Evolutionary conservation across 495 filamentous ascomycete genomes (phyloP).

Genomic region (Lichina pygmaea): DNA sequence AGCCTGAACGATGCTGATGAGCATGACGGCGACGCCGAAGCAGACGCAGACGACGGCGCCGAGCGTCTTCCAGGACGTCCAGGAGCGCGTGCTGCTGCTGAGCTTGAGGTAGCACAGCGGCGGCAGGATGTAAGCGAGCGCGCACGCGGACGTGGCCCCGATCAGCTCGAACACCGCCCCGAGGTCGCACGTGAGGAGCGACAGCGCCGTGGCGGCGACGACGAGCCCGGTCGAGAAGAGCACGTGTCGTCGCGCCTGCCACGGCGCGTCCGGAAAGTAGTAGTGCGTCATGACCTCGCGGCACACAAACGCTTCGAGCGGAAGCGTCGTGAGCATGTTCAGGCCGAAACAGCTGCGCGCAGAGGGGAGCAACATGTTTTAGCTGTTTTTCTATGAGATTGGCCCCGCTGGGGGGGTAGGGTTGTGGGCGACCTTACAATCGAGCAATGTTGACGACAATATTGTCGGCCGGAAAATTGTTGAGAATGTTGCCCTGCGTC

Average conservation of each 20-base stretch:
- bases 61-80: too few relatives aligned
- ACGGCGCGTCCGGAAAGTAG: slow-evolving; percentile 59
- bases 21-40: slow-evolving; percentile 69
- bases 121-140: slow-evolving; percentile 83
- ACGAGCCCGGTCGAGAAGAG: slow-evolving; percentile 49
- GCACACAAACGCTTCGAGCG: slow-evolving; percentile 90
- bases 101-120: slow-evolving; percentile 88
- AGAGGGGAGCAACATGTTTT: background rate
- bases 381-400: background rate
- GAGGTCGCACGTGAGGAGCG: slow-evolving; percentile 70
- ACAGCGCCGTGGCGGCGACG: slow-evolving; percentile 45
- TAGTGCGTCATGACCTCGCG: slow-evolving; percentile 90
- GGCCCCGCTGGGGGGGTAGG: too few relatives aligned
- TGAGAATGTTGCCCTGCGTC: slow-evolving; percentile 84
- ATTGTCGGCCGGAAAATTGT: slow-evolving; percentile 83
- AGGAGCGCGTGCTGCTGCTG: slow-evolving; percentile 23
- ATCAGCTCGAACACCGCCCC: slow-evolving; percentile 88
- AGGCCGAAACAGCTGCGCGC: slow-evolving; percentile 50
- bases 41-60: slow-evolving; percentile 25
- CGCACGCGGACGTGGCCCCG: slow-evolving; percentile 79
- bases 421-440: slow-evolving; percentile 27
- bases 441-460: slow-evolving; percentile 81
- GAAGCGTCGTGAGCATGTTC: slow-evolving; percentile 95
- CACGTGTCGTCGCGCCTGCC: slow-evolving; percentile 60
- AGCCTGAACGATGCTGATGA: slow-evolving; percentile 52